Percentiles rank a stretch among this genome's conserved stretches.
These are phyloP conservation scores for Abelmoschus esculentus DNA, from an alignment of 345 rosid species.

Conservation along the genomic window DNA sequence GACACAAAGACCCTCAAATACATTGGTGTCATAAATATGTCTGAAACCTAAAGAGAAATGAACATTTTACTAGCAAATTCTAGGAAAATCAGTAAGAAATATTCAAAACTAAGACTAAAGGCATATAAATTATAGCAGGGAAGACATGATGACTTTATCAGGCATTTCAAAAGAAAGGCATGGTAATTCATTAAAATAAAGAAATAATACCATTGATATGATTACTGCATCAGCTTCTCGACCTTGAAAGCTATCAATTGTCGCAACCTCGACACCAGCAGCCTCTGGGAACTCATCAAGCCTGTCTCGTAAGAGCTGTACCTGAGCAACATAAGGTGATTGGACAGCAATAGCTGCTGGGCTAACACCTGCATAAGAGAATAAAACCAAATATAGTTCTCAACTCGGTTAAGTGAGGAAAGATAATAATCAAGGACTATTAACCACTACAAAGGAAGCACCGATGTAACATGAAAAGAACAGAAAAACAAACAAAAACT, in stretches of 20 bases:
- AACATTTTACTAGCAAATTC: not conserved
- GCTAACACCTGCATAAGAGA: constrained; percentile 56
- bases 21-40: not conserved
- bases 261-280: constrained; percentile 82
- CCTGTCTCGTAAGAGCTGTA: constrained; percentile 81
- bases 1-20: not conserved
- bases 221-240: constrained; percentile 95
- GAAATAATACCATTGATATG: constrained; percentile 72
- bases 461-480: not conserved
- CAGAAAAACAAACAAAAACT: not conserved
- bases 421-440: not conserved
- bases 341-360: constrained; percentile 79
- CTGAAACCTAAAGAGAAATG: not conserved
- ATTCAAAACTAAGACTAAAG: not conserved
- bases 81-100: not conserved
- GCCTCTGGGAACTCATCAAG: constrained; percentile 76
- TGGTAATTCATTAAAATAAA: not conserved
- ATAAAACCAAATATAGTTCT: constrained; percentile 1
- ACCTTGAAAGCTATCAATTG: constrained; percentile 95
- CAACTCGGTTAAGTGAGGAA: not conserved
- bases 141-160: not conserved
- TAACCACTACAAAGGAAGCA: not conserved
- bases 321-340: constrained; percentile 98
- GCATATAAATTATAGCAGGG: not conserved
- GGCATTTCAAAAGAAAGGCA: not conserved